Conservation (phyloP, 2,329 filamentous ascomycete species). For the Chaetomiaceae sp. region DNA sequence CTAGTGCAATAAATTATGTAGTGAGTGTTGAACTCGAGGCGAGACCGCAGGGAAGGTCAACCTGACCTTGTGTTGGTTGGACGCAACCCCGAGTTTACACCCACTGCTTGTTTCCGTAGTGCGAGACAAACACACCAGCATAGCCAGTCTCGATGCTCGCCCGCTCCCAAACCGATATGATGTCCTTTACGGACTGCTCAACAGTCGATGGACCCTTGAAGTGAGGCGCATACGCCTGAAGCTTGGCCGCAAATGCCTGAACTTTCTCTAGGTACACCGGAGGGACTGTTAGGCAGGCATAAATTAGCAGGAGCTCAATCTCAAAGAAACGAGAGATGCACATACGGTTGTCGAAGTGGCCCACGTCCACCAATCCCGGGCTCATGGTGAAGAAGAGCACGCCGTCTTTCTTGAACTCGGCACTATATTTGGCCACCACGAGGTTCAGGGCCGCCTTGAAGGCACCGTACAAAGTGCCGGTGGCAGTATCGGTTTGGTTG, state of each 20-base stretch:
- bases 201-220: constrained; percentile 33
- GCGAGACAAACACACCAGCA: constrained; percentile 48
- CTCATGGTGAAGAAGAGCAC: constrained; percentile 47
- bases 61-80: too few relatives aligned
- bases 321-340: constrained; percentile 5
- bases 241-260: constrained; percentile 24
- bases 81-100: too few relatives aligned
- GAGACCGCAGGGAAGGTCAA: too few relatives aligned
- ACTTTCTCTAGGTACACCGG: constrained; percentile 25
- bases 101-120: constrained; percentile 34
- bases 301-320: neutral
- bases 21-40: too few relatives aligned
- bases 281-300: constrained; percentile 16
- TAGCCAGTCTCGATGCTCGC: constrained; percentile 40
- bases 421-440: constrained; percentile 46
- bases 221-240: constrained; percentile 34
- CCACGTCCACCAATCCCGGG: constrained; percentile 45
- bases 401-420: constrained; percentile 42
- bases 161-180: constrained; percentile 32
- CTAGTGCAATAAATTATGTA: too few relatives aligned
- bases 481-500: constrained; percentile 30
- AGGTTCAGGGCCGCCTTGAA: constrained; percentile 49
- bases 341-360: constrained; percentile 24
- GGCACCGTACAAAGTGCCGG: constrained; percentile 34
- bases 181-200: constrained; percentile 29